A percentile compares a stretch with the other conserved stretches of the same genome.
These are phyloP conservation scores for Heliocybe sulcata DNA, from an alignment of 1,284 basidiomycete species.

Conservation along the genomic window DNA sequence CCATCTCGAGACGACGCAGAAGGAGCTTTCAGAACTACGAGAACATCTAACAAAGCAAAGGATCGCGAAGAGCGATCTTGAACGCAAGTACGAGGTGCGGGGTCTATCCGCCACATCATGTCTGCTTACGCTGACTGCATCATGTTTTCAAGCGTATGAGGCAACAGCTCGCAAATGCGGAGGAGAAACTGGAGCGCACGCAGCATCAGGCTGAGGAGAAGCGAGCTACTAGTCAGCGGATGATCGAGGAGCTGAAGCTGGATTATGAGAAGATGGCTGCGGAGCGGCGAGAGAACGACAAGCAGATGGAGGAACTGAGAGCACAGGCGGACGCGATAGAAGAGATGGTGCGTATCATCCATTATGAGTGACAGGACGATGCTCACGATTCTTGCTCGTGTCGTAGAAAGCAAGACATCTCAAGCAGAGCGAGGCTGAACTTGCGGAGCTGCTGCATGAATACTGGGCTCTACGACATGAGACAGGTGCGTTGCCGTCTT, in stretches of 20 bases:
- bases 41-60: constrained; percentile 63
- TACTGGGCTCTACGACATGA: constrained; percentile 77
- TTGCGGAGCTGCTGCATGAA: constrained; percentile 70
- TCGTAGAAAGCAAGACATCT: constrained; percentile 67
- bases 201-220: constrained; percentile 73
- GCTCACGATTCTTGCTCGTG: not conserved
- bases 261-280: constrained; percentile 74
- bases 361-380: not conserved
- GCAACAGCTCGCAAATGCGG: constrained; percentile 69
- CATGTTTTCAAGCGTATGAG: constrained; percentile 53
- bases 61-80: constrained; percentile 64
- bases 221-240: constrained; percentile 55
- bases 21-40: constrained; percentile 55
- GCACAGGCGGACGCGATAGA: constrained; percentile 59
- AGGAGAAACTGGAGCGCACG: constrained; percentile 69
- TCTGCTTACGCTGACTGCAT: constrained; percentile 3
- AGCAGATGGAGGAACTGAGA: constrained; percentile 66
- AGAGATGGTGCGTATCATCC: constrained; percentile 36
- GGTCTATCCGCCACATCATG: not conserved
- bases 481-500: constrained; percentile 49
- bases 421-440: constrained; percentile 62
- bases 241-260: constrained; percentile 61
- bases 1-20: constrained; percentile 53
- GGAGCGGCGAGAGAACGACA: constrained; percentile 70
- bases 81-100: constrained; percentile 57